Percentiles rank a stretch among this genome's conserved stretches.
Evolutionary conservation across 441 rosid genomes (phyloP).

Genomic region (Gossypium gossypioides): DNA sequence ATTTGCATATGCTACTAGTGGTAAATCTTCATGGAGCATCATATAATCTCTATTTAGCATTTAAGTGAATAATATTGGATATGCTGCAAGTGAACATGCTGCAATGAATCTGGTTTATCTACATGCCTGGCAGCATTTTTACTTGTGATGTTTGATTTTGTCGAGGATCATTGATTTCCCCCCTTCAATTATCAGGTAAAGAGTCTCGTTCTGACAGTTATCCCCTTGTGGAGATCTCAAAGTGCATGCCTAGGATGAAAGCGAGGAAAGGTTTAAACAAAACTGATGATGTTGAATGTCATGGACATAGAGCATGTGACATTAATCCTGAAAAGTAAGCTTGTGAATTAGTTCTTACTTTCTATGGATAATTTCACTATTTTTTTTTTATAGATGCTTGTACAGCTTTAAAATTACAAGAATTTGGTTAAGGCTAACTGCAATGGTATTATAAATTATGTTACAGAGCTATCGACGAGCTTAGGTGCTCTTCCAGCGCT

Average conservation of each 20-base stretch:
- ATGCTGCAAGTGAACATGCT: not conserved
- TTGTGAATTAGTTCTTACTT: conserved; percentile 7
- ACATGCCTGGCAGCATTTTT: not conserved
- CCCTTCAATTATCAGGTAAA: conserved; percentile 25
- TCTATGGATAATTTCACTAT: not conserved
- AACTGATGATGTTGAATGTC: conserved; percentile 12
- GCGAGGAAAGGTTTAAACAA: conserved; percentile 13
- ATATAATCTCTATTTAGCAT: not conserved
- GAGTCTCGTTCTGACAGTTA: conserved; percentile 15
- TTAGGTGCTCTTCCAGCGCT: not conserved
- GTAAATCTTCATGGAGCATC: not conserved
- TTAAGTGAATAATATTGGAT: not conserved
- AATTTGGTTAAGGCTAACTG: not conserved
- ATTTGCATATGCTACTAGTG: not conserved
- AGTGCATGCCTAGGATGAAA: conserved; percentile 14
- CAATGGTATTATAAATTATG: conserved; percentile 7
- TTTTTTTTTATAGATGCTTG: not conserved
- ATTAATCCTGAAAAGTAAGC: conserved; percentile 28
- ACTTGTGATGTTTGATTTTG: not conserved
- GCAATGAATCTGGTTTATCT: not conserved
- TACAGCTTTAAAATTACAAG: not conserved
- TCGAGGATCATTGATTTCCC: not conserved
- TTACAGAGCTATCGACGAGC: conserved; percentile 23
- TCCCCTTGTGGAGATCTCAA: conserved; percentile 18
- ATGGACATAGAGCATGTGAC: conserved; percentile 7